Evolutionary conservation across 805 yeast species (phyloP), one percentile per base, ranked within the genome.

Genomic region (Wickerhamomyces sydowiorum): DNA sequence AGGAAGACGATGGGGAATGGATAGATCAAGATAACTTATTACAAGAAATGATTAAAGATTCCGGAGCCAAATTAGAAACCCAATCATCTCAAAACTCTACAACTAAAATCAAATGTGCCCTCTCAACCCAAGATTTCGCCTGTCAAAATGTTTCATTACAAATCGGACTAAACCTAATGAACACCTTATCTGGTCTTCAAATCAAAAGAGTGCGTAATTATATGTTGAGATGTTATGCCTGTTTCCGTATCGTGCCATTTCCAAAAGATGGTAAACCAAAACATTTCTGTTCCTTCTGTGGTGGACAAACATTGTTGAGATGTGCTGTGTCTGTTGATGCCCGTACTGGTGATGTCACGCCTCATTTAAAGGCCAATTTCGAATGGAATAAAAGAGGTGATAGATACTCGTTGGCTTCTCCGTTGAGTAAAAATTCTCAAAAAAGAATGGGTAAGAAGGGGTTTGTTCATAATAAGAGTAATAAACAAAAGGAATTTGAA

Each of bases 201-300:
- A 90, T 93, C 64, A 83, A 78, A 51, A 78, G 86, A 60, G 84
- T 93, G 27, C 76, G 95, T 60, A 87, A 84, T 67, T 90, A 87
- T 61, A 91, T 91, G 97, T 75, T 86, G 57, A 74, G 99, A 64
- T 93, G 99, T 63, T 96, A 93, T 62, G 99, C 97, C 0, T 93
- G 99, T 67, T 93, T 93, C 76, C 70, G 76, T 44, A 70, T 93
- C 60, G 67, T 82, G 13, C 90, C 96, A 7, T 72, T 87, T 42
- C 86, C 91, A 22, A 84, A 81, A 54, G 74, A 77, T 48, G 90
- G 90, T 2, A 75, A 72, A 33, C 79, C 90, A 36, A 78, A 78
- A 54, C 96, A 89, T 63, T 93, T 93, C 69, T 93, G 99, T 62
- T 86, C 96, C 14, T 75, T 80, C 40, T 93, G 99, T 72, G 99